Base-by-base conservation (phyloP, 345 rosid genomes). In the Atalantia buxifolia region DNA sequence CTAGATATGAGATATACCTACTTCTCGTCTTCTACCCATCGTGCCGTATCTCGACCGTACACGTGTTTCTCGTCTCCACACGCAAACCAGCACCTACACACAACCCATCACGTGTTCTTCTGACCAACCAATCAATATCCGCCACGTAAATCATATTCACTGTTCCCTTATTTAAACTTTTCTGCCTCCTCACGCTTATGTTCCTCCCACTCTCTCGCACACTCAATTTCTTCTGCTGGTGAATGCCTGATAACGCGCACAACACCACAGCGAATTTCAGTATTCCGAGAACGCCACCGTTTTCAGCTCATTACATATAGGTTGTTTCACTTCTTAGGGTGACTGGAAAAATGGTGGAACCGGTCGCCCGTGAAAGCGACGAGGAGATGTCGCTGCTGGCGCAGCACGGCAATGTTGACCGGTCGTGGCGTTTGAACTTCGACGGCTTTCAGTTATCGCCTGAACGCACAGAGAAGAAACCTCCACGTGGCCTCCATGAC, bases 371-470 rank as follows among this genome's bases (percentile, higher is more conserved):
- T 24, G 82, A 82, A 56, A 74, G 22, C 28, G 93, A 86, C 24
- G 99, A 96, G 87, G 98, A 84, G 83, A 82, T 84, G 71, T 82
- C 86, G 31, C 84, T 92, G 69, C 81, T 92, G 83, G 31, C 85
- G 21, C 84, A 68, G 66, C 78, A 81, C 67, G 78, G 63, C 82
- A 84, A 83, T 74, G 92, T 87, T 28, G 98, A 94, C 71, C 72
- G 48, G 1, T 92, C 99, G 7, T 96, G 99, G 99, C 93, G 94
- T 78, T 81, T 96, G 63, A 96, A 96, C 87, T 96, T 96, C 86
- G 94, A 94, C 25, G 90, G 93, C 4, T 85, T 86, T 78, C 90
- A 89, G 86, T 72, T 89, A 22, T 86, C 91, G 1, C 19, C 92
- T 1, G 91, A 89, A 72, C 92, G 82, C 66, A 79, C 74, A 16